phyloP scores from a whole-genome alignment of 176 grass and related monocot species.

The Musa itinerans region DNA sequence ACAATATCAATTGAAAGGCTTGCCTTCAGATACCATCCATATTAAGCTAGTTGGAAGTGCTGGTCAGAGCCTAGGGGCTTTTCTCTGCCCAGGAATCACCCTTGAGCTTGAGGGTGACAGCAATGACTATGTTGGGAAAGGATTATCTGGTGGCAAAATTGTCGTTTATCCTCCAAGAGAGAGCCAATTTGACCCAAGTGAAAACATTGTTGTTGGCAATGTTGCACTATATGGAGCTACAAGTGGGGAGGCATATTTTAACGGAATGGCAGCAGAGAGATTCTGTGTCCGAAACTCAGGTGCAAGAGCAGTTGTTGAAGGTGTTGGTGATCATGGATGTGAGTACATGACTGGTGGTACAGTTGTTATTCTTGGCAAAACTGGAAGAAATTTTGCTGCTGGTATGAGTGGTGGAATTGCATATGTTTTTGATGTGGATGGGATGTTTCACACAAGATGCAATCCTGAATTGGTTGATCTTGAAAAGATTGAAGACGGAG shows the following conservation, averaged over 20 bases:
- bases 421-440: constrained; percentile 89
- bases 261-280: constrained; percentile 96
- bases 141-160: constrained; percentile 90
- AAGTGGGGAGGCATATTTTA: constrained; percentile 90
- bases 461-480: constrained; percentile 91
- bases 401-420: constrained; percentile 96
- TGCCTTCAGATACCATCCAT: constrained; percentile 66
- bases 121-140: constrained; percentile 99
- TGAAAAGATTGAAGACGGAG: constrained; percentile 71
- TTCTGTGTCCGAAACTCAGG: constrained; percentile 97
- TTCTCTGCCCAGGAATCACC: constrained; percentile 88
- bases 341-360: constrained; percentile 99
- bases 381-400: constrained; percentile 95
- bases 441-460: constrained; percentile 56
- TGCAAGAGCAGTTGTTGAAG: constrained; percentile 92
- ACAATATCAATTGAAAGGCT: constrained; percentile 73
- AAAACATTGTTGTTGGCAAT: constrained; percentile 99
- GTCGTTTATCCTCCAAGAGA: constrained; percentile 81
- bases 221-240: constrained; percentile 95
- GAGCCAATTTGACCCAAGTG: constrained; percentile 69
- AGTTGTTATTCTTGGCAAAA: constrained; percentile 85
- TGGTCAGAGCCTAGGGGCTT: constrained; percentile 88
- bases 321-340: constrained; percentile 97
- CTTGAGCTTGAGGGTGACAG: constrained; percentile 96
- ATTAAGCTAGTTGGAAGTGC: constrained; percentile 83